A percentile compares a stretch with the other conserved stretches of the same genome.
Conservation (phyloP, 345 rosid genomes). For the Acer campestre region DNA sequence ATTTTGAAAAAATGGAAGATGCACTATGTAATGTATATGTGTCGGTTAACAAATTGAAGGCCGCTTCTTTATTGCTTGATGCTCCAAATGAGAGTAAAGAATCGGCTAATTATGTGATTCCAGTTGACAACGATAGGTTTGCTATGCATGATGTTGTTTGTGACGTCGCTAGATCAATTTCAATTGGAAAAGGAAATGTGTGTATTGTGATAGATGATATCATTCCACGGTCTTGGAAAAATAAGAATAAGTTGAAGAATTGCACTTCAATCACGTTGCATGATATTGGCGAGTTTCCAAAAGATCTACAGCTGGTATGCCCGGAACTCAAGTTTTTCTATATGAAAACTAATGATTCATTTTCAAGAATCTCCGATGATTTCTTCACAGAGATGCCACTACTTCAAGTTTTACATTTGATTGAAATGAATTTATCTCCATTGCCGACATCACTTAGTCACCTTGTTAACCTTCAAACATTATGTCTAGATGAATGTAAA, state of each 20-base stretch:
- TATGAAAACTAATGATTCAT: neutral
- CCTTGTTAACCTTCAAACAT: conserved; percentile 10
- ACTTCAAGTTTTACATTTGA: conserved; percentile 27
- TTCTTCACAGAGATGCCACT: conserved; percentile 15
- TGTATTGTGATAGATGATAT: neutral
- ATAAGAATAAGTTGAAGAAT: neutral
- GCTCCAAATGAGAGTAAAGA: neutral
- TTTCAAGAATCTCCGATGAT: neutral
- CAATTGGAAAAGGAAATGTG: neutral
- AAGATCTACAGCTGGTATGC: neutral
- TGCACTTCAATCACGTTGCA: neutral
- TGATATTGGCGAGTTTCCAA: neutral
- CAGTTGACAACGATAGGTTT: neutral
- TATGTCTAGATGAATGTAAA: conserved; percentile 9
- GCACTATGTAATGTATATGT: conserved; percentile 8
- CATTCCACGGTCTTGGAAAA: neutral
- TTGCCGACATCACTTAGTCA: conserved; percentile 11
- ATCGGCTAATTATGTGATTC: neutral
- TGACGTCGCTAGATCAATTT: conserved; percentile 17
- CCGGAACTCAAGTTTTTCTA: neutral
- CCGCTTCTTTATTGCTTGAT: conserved; percentile 21
- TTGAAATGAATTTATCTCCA: neutral
- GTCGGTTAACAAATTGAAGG: conserved; percentile 23
- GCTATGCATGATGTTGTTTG: conserved; percentile 26
- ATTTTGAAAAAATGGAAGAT: neutral